Conservation (phyloP, 768 basidiomycete genomes). For the Serpula lacrymans region DNA sequence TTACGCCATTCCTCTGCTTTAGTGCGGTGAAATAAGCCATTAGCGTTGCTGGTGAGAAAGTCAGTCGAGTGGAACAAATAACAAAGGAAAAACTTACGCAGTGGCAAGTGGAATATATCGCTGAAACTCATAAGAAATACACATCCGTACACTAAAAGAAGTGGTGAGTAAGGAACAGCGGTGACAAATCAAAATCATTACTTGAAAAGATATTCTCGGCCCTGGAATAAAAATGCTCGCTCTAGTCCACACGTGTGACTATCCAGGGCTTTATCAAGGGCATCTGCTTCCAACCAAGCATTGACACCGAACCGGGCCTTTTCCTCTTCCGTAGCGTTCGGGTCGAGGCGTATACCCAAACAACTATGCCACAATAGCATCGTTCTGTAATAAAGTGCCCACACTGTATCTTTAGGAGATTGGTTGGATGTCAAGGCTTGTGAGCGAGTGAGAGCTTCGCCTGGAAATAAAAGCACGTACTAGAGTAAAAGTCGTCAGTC, state of each 20-base stretch:
- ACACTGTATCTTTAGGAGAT: conserved; percentile 63
- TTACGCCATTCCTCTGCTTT: conserved; percentile 70
- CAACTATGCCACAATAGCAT: conserved; percentile 76
- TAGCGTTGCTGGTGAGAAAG: conserved; percentile 36
- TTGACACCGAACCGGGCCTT: conserved; percentile 61
- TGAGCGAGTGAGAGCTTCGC: conserved; percentile 51
- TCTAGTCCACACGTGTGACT: conserved; percentile 66
- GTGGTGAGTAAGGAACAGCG: conserved; percentile 1
- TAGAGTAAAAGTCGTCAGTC: conserved; percentile 22
- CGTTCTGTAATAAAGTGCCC: conserved; percentile 69
- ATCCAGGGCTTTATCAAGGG: conserved; percentile 59
- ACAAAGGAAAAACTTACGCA: conserved; percentile 37
- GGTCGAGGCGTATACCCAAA: conserved; percentile 51
- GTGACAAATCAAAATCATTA: conserved; percentile 25
- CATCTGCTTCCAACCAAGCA: conserved; percentile 70
- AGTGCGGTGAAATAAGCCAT: conserved; percentile 43
- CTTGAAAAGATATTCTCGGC: conserved; percentile 77
- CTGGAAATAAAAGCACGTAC: conserved; percentile 74
- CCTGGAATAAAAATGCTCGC: conserved; percentile 63
- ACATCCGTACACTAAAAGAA: conserved; percentile 57
- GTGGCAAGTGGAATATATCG: conserved; percentile 58
- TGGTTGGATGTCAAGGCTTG: conserved; percentile 20
- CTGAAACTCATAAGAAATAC: conserved; percentile 67
- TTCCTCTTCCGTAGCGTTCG: conserved; percentile 40
- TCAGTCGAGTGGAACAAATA: conserved; percentile 1